A percentile compares a stretch with the other conserved stretches of the same genome.
Conservation (phyloP, 208 protist species). For the Naegleria lovaniensis region DNA sequence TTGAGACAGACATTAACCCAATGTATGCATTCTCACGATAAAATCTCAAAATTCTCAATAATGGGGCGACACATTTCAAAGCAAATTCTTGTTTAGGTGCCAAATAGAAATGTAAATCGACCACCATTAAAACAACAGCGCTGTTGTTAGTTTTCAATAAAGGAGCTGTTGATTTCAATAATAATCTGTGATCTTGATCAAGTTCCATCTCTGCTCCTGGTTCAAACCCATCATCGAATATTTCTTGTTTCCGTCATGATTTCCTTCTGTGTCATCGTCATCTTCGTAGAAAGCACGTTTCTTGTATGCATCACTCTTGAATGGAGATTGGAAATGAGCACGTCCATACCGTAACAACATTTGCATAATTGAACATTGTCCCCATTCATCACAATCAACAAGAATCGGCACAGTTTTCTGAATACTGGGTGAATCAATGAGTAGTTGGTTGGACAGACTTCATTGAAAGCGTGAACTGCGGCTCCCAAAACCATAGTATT, state of each 20-base stretch:
- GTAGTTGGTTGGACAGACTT: slow-evolving; percentile 73
- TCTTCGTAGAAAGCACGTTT: slow-evolving; percentile 30
- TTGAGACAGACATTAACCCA: slow-evolving; percentile 68
- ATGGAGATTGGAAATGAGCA: slow-evolving; percentile 80
- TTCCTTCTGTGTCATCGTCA: slow-evolving; percentile 34
- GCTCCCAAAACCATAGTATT: slow-evolving; percentile 55
- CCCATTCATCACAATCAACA: slow-evolving; percentile 88
- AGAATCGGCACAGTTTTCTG: slow-evolving; percentile 64
- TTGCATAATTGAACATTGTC: slow-evolving; percentile 75
- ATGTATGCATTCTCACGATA: slow-evolving; percentile 67
- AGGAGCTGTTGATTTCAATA: slow-evolving; percentile 66
- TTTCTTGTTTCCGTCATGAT: background rate
- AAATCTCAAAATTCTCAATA: slow-evolving; percentile 71
- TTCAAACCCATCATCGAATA: background rate
- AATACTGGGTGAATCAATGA: slow-evolving; percentile 88
- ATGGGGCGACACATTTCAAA: slow-evolving; percentile 63
- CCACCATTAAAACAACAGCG: slow-evolving; percentile 77
- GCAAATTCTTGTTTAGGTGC: slow-evolving; percentile 64
- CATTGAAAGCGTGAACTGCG: slow-evolving; percentile 72
- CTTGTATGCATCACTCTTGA: background rate
- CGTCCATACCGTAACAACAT: slow-evolving; percentile 84
- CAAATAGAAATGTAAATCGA: slow-evolving; percentile 75
- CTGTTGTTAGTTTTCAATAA: slow-evolving; percentile 80
- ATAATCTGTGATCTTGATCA: slow-evolving; percentile 78
- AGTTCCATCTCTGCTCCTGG: slow-evolving; percentile 38